Evolutionary conservation across 768 basidiomycete species (phyloP).

Genomic region (Tulasnella sp.): DNA sequence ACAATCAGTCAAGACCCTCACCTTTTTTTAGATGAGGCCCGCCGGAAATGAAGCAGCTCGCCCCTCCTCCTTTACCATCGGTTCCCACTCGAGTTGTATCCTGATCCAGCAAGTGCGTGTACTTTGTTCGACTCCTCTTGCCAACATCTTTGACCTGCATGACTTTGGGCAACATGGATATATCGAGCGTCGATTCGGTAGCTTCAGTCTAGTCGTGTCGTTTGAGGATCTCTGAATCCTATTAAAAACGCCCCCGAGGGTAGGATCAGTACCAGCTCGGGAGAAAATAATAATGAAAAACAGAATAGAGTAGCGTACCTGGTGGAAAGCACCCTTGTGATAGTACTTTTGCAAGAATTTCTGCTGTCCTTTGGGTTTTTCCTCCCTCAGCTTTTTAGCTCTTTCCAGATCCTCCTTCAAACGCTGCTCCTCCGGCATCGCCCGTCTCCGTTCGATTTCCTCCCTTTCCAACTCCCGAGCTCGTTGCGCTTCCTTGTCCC

Average conservation of each 20-base stretch:
- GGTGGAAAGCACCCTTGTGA: conserved; percentile 99
- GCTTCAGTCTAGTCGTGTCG: conserved; percentile 83
- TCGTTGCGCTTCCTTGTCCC: conserved; percentile 84
- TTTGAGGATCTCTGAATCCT: conserved; percentile 84
- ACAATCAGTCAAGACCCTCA: conserved; percentile 27
- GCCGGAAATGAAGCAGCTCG: conserved; percentile 79
- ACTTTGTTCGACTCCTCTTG: conserved; percentile 86
- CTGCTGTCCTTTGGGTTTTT: conserved; percentile 85
- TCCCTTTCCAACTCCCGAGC: conserved; percentile 75
- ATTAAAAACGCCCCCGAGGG: conserved; percentile 17
- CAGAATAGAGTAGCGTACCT: conserved; percentile 43
- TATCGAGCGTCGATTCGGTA: conserved; percentile 80
- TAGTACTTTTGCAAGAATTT: conserved; percentile 97
- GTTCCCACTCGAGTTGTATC: conserved; percentile 59
- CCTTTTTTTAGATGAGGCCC: conserved; percentile 92
- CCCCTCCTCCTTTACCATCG: conserved; percentile 60
- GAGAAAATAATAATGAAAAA: neutral
- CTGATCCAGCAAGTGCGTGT: conserved; percentile 91
- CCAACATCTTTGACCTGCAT: conserved; percentile 98
- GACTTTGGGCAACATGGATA: conserved; percentile 81
- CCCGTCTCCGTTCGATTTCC: conserved; percentile 84
- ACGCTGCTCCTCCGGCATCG: conserved; percentile 87
- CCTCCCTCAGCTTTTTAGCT: conserved; percentile 72
- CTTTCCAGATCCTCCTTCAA: conserved; percentile 85
- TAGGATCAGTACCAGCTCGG: neutral